Evolutionary conservation across 495 filamentous ascomycete genomes (phyloP), one percentile per base, ranked within the genome.

Genomic region (Hyaloscypha bicolor): DNA sequence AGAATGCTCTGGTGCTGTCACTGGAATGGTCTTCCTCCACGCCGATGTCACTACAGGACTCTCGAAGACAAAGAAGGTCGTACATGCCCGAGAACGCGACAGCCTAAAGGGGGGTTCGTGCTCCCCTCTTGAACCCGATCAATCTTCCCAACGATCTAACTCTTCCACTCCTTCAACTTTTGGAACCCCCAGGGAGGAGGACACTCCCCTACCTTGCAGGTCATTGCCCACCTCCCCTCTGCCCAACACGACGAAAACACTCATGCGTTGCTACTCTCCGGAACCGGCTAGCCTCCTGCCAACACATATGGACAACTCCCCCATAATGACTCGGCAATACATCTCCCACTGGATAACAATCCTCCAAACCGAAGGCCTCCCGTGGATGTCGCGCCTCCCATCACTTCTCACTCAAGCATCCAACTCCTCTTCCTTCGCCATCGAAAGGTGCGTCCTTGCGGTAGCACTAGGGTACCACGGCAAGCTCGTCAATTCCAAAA

Each of bases 1-100:
- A 16, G 35, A 64, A 25, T 64, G 62, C 29, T 29, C 62, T 55
- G 62, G 62, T 25, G 48, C 55, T 32, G 55, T 58, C 8, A 58
- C 55, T 16, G 55, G 55, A 9, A 21, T 58, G 55, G 55, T 58
- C 12, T 58, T 58, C 29, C 29, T 58, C 21, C 21, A 58, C 29
- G 55, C 55, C 6, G 30, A 58, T 19, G 29, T 21, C 29, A 58
- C 11, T 19, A 30, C 55, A 16, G 55, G 55, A 9, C 30, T 58
- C 12, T 58, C 55, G 55, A 58, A 32, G 55, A 58, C 55, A 4
- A 58, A 30, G 12, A 58, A 58, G 30, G 55, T 58, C 30, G 55
- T 58, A 9, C 55, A 58, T 32, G 55, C 21, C 9, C n/a, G 55
- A 16, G 55, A 58, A 32, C 35, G 35, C 35, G 4, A 53, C 6